Base-by-base conservation (phyloP, 2,329 filamentous ascomycete genomes). In the Phaeosphaeria sp. region DNA sequence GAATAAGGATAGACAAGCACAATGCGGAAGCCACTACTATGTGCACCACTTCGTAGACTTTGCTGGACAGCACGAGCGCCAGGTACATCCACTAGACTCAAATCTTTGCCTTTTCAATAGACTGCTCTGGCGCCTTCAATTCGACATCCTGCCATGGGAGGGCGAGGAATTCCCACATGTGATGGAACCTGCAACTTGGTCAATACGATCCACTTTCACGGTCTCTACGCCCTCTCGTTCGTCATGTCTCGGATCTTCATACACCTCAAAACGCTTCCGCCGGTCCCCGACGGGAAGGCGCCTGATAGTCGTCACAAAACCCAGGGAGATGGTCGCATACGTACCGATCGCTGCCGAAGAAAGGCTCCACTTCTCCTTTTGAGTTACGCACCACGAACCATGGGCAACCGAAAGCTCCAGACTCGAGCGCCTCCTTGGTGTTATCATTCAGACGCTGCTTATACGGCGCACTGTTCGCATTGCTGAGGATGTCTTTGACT, bases 291-390 rank as follows among this genome's bases (percentile, higher is more conserved):
- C 53, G 60, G 55, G 55, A 44, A 50, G 56, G 4, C 36, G 36
- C n/a, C 36, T 39, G 36, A 39, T 17, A 39, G 36, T 15, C 36
- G n/a, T 39, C 15, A 3, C 36, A 11, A 39, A 53, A 45, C 33
- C 40, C 17, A 13, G 18, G 15, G 21, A 22, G 11, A n/a, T 17
- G 18, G 46, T 40, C 20, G 40, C 6, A 42, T 49, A 76, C 76
- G 58, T 72, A 83, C 85, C 87, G 80, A 77, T 93, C 91, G 76
- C 89, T 92, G 2, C 91, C 91, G 76, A 93, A 93, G 73, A 93
- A 92, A 0, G 88, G 86, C 78, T 91, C 87, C 49, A 82, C 82
- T 55, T 82, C 74, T 0, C 88, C 89, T 60, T 83, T 74, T 1
- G 70, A 73, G 65, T 89, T 86, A 18, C 80, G 82, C 2, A 88